Percentiles rank a stretch among this genome's conserved stretches.
Conservation (phyloP, 2,329 filamentous ascomycete species). For the Talaromyces sp. region DNA sequence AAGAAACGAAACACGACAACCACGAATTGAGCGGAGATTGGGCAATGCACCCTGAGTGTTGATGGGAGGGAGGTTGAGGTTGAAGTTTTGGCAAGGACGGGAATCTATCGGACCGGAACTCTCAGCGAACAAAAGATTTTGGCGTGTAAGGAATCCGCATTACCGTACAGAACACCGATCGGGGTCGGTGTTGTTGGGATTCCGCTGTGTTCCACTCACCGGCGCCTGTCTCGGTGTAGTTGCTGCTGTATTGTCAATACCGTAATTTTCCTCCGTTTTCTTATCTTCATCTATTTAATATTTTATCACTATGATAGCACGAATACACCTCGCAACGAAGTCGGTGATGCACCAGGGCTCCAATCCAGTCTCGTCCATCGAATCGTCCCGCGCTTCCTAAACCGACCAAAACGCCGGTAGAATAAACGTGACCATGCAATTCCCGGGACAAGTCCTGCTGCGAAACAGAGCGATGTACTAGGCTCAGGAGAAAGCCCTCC, state of each 20-base stretch:
- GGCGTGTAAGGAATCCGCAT: slow-evolving; percentile 4
- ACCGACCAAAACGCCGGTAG: too few relatives aligned
- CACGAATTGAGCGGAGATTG: slow-evolving; percentile 45
- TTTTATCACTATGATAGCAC: too few relatives aligned
- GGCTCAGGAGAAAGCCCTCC: too few relatives aligned
- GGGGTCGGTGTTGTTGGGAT: slow-evolving; percentile 21
- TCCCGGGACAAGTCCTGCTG: too few relatives aligned
- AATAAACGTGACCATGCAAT: too few relatives aligned
- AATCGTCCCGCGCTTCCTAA: too few relatives aligned
- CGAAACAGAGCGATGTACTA: too few relatives aligned
- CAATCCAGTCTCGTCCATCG: too few relatives aligned
- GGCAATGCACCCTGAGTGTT: slow-evolving; percentile 12
- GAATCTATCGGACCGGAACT: slow-evolving; percentile 18
- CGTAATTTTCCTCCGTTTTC: slow-evolving; percentile 2
- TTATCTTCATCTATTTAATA: neutral
- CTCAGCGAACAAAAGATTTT: slow-evolving; percentile 13
- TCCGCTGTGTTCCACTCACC: slow-evolving; percentile 24
- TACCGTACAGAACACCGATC: slow-evolving; percentile 7
- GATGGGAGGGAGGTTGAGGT: neutral
- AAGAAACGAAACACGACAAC: slow-evolving; percentile 53
- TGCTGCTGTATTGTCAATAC: slow-evolving; percentile 15
- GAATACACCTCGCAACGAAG: too few relatives aligned
- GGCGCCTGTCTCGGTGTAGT: slow-evolving; percentile 29
- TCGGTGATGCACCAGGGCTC: too few relatives aligned
- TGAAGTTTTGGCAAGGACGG: slow-evolving; percentile 11